Conservation (phyloP, 1,284 basidiomycete genomes). For the Rhizopogon parksii region DNA sequence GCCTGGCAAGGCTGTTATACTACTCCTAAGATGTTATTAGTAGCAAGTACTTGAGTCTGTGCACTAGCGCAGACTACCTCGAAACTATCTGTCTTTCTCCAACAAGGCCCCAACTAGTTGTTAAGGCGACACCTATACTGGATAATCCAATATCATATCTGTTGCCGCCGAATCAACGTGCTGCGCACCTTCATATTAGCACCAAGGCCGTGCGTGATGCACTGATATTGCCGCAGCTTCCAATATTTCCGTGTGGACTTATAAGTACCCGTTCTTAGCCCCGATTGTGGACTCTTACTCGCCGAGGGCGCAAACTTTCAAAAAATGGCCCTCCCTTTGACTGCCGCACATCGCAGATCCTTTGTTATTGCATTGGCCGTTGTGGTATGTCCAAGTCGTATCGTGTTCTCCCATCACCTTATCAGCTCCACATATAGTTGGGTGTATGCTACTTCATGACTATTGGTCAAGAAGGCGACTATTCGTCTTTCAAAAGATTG, state of each 20-base stretch:
- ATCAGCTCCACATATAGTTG: conserved; percentile 10
- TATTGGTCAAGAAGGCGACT: conserved; percentile 4
- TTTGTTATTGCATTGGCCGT: conserved; percentile 22
- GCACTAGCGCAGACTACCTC: not conserved
- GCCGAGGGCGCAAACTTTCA: not conserved
- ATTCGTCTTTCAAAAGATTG: conserved; percentile 1
- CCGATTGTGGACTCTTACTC: not conserved
- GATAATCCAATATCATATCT: not conserved
- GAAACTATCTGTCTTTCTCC: not conserved
- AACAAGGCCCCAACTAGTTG: not conserved
- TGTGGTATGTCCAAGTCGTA: conserved; percentile 14
- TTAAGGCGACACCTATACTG: not conserved
- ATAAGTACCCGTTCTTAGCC: not conserved
- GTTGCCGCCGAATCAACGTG: not conserved
- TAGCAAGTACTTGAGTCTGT: not conserved
- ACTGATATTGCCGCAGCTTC: too few relatives aligned
- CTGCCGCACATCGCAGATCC: conserved; percentile 27
- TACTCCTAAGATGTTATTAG: not conserved
- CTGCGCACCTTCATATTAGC: not conserved
- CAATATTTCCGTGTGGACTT: not conserved
- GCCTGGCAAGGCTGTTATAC: too few relatives aligned
- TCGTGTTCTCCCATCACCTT: not conserved
- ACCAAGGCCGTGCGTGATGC: too few relatives aligned
- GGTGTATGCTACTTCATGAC: conserved; percentile 20
- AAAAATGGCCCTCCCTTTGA: conserved; percentile 21